phyloP scores from a whole-genome alignment of 1,139 yeast species.

The Meyerozyma elateridarum region DNA sequence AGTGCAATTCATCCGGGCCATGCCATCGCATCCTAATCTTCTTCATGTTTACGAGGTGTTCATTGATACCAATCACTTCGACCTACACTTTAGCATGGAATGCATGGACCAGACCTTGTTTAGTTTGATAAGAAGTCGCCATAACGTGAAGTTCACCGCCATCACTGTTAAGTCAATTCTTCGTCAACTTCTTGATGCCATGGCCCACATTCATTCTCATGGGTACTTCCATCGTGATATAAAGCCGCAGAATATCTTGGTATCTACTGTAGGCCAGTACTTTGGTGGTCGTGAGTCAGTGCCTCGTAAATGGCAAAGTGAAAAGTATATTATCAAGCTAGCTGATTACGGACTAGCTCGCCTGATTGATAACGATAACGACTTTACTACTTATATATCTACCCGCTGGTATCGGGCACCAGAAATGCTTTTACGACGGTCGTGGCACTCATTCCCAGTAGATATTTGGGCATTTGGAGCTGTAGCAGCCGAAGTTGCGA shows the following conservation, averaged over 20 bases:
- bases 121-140: constrained; percentile 62
- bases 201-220: constrained; percentile 73
- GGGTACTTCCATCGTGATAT: constrained; percentile 86
- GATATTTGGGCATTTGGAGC: constrained; percentile 98
- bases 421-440: constrained; percentile 90
- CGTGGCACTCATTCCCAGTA: constrained; percentile 96
- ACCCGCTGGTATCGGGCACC: constrained; percentile 98
- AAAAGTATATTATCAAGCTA: constrained; percentile 64
- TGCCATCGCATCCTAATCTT: constrained; percentile 69
- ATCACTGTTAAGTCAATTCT: constrained; percentile 62
- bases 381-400: constrained; percentile 58
- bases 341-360: constrained; percentile 94
- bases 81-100: constrained; percentile 84
- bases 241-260: constrained; percentile 71
- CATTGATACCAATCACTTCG: constrained; percentile 53
- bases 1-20: constrained; percentile 60
- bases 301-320: constrained; percentile 36
- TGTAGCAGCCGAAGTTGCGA: constrained; percentile 77
- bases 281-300: constrained; percentile 40
- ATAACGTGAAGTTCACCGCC: constrained; percentile 46
- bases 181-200: constrained; percentile 67
- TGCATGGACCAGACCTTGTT: constrained; percentile 76
- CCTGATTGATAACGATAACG: constrained; percentile 46
- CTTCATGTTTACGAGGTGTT: constrained; percentile 77
- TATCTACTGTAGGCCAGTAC: constrained; percentile 52